A percentile compares a stretch with the other conserved stretches of the same genome.
These are phyloP conservation scores for Parastagonospora avenae DNA, from an alignment of 2,329 filamentous ascomycete genomes.

Conservation along the genomic window DNA sequence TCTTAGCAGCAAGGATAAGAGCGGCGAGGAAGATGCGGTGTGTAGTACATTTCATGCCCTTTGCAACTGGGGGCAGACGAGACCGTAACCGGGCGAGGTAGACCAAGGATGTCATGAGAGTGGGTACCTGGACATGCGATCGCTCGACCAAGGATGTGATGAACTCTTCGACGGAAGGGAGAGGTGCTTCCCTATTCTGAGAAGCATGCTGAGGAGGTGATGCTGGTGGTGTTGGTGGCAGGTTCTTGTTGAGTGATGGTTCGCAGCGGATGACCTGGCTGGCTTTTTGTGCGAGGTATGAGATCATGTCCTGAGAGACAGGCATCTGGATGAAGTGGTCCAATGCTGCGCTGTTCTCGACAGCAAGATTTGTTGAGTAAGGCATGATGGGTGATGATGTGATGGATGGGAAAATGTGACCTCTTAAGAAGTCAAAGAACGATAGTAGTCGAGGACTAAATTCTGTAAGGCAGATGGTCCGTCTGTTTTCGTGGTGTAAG, in stretches of 20 bases:
- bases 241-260: constrained; percentile 52
- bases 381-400: constrained; percentile 46
- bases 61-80: constrained; percentile 88
- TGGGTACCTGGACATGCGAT: constrained; percentile 96
- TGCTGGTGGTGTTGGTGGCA: constrained; percentile 64
- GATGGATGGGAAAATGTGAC: constrained; percentile 14
- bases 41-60: constrained; percentile 93
- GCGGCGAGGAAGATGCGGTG: constrained; percentile 96
- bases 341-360: constrained; percentile 72
- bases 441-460: constrained; percentile 28
- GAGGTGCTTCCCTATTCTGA: constrained; percentile 54
- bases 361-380: constrained; percentile 49
- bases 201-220: constrained; percentile 60
- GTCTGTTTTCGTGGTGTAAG: constrained; percentile 42
- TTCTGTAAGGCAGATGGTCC: constrained; percentile 35
- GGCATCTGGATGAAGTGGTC: constrained; percentile 81
- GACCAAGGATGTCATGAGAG: constrained; percentile 94
- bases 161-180: constrained; percentile 87
- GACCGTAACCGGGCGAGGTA: constrained; percentile 86
- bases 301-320: constrained; percentile 77
- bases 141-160: constrained; percentile 88
- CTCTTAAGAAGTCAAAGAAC: constrained; percentile 23
- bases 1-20: constrained; percentile 89
- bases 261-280: constrained; percentile 82
- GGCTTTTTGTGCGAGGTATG: constrained; percentile 75